Percentiles rank a stretch among this genome's conserved stretches.
These are phyloP conservation scores for Aquilaria yunnanensis DNA, from an alignment of 345 rosid species.

Conservation along the genomic window DNA sequence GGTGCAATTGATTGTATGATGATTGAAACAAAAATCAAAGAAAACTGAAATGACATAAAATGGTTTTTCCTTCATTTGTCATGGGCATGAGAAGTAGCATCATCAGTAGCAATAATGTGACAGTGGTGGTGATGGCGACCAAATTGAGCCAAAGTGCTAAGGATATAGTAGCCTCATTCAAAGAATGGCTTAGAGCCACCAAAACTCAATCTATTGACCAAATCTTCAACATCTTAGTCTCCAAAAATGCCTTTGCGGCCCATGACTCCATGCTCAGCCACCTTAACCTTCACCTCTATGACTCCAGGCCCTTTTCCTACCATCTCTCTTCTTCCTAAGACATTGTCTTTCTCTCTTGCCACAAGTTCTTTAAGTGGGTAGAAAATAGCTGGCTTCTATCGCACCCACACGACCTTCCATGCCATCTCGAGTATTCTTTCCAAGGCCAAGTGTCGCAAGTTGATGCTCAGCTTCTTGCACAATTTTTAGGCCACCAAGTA, in stretches of 20 bases:
- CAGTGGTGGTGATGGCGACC: too few relatives aligned
- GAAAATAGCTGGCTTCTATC: conserved; percentile 32
- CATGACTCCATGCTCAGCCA: conserved; percentile 30
- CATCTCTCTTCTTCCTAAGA: conserved; percentile 27
- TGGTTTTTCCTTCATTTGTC: too few relatives aligned
- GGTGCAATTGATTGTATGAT: too few relatives aligned
- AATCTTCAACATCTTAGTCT: conserved; percentile 35
- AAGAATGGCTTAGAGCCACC: conserved; percentile 50
- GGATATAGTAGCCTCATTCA: conserved; percentile 36
- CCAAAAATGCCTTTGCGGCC: conserved; percentile 11
- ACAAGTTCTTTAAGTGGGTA: conserved; percentile 96
- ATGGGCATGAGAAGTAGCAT: too few relatives aligned
- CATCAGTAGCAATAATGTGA: too few relatives aligned
- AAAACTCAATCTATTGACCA: conserved; percentile 23
- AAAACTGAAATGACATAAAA: too few relatives aligned
- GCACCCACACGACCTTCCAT: conserved; percentile 53
- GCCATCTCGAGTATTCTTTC: conserved; percentile 72
- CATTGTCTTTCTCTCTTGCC: conserved; percentile 40
- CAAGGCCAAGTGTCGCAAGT: conserved; percentile 30
- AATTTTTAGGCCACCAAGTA: conserved; percentile 11
- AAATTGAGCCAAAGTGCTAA: conserved; percentile 11
- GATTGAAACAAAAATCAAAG: too few relatives aligned
- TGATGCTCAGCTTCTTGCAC: conserved; percentile 38
- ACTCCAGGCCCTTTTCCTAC: conserved; percentile 49
- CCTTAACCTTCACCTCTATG: conserved; percentile 46